Evolutionary conservation across 148 eudicot genomes (phyloP), one percentile per base, ranked within the genome.

Genomic region (Dianthus caryophyllus): DNA sequence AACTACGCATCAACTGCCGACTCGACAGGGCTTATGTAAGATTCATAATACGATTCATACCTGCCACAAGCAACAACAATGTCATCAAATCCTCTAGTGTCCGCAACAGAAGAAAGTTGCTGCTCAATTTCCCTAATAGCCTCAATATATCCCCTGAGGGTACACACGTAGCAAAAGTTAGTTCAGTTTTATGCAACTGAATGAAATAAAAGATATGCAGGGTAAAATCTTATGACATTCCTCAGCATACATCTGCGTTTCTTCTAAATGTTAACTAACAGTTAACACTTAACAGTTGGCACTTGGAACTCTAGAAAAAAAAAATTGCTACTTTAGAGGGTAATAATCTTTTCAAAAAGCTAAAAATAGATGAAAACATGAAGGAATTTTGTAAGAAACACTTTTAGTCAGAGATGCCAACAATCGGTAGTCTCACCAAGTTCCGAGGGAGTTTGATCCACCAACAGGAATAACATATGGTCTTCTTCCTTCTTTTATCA

Each of bases 381-480:
- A 30, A 22, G 16, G 36, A 56, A 25, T 18, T 53, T 43, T 36
- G 27, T 31, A 60, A 70, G 57, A 11, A 33, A 48, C 41, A 13
- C 41, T 26, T 52, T 18, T 53, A n/a, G 15, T 52, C 14, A 27
- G 31, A 53, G 47, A 21, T 38, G 39, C 50, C 24, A 68, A 53
- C 41, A 18, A 29, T 41, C 39, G 53, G 84, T 80, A 77, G 30
- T 57, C 88, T 81, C 77, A 94, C 99, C 99, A 94, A 64, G 97
- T 90, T 73, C 99, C 99, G 18, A 90, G 69, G 72, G 93, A 86
- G 81, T 95, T 88, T 57, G 99, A 95, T 81, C 99, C 99, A 31
- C 99, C 97, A 69, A 90, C 97, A 61, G 99, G 99, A 76, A 95
- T 95, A 67, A 88, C 88, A 75, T 95, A 95, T 36, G 99, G 99